Percentiles rank a stretch among this genome's conserved stretches.
These are phyloP conservation scores for Nematocida homosporus DNA, from an alignment of 371 early-diverging fungal species.

Conservation along the genomic window DNA sequence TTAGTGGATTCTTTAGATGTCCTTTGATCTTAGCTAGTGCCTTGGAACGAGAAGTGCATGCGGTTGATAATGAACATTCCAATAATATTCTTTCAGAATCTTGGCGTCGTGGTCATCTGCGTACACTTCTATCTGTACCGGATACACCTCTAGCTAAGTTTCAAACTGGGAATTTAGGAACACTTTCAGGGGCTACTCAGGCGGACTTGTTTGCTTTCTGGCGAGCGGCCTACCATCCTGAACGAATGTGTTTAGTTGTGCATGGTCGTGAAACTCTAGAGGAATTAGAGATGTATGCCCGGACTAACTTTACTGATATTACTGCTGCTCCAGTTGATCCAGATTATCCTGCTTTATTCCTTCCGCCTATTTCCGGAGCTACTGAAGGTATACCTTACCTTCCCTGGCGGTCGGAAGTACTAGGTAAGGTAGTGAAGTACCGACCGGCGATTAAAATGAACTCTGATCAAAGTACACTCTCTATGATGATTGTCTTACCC, in stretches of 20 bases:
- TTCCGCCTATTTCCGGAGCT: neutral
- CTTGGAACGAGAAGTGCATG: conserved; percentile 63
- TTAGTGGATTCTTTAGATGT: conserved; percentile 64
- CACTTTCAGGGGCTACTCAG: conserved; percentile 50
- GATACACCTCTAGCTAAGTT: conserved; percentile 51
- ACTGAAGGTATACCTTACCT: neutral
- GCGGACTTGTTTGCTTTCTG: conserved; percentile 58
- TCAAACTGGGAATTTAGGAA: conserved; percentile 56
- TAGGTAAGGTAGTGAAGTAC: conserved; percentile 49
- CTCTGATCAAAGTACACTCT: conserved; percentile 10
- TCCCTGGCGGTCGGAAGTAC: neutral
- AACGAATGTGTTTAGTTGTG: conserved; percentile 60
- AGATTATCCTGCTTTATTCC: neutral
- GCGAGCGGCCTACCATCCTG: conserved; percentile 50
- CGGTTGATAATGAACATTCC: conserved; percentile 66
- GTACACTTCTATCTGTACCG: conserved; percentile 34
- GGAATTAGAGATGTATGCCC: conserved; percentile 50
- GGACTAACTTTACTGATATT: conserved; percentile 9
- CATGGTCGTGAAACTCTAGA: conserved; percentile 57
- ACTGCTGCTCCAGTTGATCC: neutral
- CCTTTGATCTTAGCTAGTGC: conserved; percentile 62
- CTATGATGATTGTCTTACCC: conserved; percentile 50
- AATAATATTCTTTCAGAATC: conserved; percentile 44
- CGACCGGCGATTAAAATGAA: conserved; percentile 54
- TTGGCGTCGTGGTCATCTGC: conserved; percentile 52